Evolutionary conservation across 352 stramenopile species (phyloP), one percentile per base, ranked within the genome.

Genomic region (Elongisporangium prolatum): DNA sequence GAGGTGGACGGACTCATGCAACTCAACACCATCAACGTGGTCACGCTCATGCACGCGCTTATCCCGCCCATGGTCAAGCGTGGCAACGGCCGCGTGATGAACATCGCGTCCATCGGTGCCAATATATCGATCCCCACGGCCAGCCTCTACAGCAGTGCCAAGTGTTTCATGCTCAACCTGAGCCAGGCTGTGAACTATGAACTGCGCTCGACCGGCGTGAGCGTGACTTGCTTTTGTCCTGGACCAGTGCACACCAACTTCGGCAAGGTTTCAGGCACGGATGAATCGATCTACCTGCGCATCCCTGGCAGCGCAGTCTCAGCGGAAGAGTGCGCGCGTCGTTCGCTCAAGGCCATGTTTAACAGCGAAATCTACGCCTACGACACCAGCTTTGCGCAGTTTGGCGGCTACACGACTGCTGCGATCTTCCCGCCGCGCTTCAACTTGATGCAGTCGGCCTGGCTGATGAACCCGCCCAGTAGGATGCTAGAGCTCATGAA

Each of bases 121-220:
- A 57, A 73, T 3, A 64, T 73, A 53, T 68, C 79, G 1, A 73
- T 89, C 47, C 84, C 86, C 24, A 77, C 65, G 11, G 80, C 76
- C n/a, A 80, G 77, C 18, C 56, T 94, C n/a, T 96, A 96, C 61
- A 71, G 72, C 48, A 80, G 73, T n/a, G 77, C 83, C 48, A 97
- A 95, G 67, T 69, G 80, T 0, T 91, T 88, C 54, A 55, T 95
- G 34, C 75, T 76, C 8, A 85, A 59, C 37, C 92, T 95, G 54
- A 91, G 74, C 55, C 77, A 90, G 55, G 82, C 79, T 18, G 71
- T 95, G 61, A 84, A 87, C 61, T 92, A 92, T 52, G 88, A 97
- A 61, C 54, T 95, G 56, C 77, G 85, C 9, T 64, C 74, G 8
- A 88, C 78, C 11, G 78, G 78, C 7, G 83, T 97, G 18, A 88